phyloP scores from a whole-genome alignment of 2,329 filamentous ascomycete species.

The Epicoccum sorghinum region DNA sequence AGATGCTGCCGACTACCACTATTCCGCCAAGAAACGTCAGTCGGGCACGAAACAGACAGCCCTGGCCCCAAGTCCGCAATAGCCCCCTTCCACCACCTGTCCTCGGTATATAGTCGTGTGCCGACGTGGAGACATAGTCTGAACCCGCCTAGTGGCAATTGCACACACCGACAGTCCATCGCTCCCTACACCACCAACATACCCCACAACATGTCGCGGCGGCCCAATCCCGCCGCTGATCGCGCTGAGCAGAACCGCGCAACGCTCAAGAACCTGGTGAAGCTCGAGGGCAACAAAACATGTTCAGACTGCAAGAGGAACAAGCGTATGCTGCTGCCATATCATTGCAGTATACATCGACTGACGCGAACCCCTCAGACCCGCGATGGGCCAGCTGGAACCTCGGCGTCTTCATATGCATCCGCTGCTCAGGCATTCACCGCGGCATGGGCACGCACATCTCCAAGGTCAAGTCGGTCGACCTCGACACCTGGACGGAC shows the following conservation, averaged over 20 bases:
- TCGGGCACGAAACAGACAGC: slow-evolving; percentile 9
- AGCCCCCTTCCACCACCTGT: slow-evolving; percentile 9
- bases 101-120: slow-evolving; percentile 2
- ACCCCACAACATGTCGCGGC: slow-evolving; percentile 72
- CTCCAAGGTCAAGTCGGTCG: slow-evolving; percentile 95
- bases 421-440: slow-evolving; percentile 97
- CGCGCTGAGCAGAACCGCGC: slow-evolving; percentile 90
- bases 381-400: slow-evolving; percentile 99
- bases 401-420: slow-evolving; percentile 94
- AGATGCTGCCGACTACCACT: slow-evolving; percentile 6
- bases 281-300: slow-evolving; percentile 92
- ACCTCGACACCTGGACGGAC: slow-evolving; percentile 97
- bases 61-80: neutral
- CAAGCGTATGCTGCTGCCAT: slow-evolving; percentile 71
- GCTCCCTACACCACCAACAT: neutral
- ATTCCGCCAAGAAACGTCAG: slow-evolving; percentile 9
- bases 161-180: neutral
- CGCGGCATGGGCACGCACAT: slow-evolving; percentile 99
- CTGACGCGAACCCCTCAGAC: slow-evolving; percentile 62
- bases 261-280: slow-evolving; percentile 92
- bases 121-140: neutral
- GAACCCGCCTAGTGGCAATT: neutral
- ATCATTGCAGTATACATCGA: slow-evolving; percentile 3
- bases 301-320: slow-evolving; percentile 99
- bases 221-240: slow-evolving; percentile 80